These are phyloP conservation scores for Tricholoma saponaceum DNA, from an alignment of 768 basidiomycete species.

Conservation along the genomic window DNA sequence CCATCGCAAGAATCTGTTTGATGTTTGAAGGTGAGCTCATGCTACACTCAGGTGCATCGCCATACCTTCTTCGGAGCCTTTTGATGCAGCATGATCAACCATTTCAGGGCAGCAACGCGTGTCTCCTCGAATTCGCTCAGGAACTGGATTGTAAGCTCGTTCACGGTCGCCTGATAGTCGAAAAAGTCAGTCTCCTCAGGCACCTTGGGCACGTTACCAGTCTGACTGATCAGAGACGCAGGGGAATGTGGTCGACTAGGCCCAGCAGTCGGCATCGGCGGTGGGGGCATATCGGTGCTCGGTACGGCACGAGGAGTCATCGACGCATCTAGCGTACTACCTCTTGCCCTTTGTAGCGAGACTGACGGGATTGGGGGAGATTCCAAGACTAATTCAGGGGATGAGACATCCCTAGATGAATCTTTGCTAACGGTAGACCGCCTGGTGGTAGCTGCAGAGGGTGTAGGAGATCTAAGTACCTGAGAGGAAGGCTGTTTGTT, in stretches of 20 bases:
- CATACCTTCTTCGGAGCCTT: constrained; percentile 92
- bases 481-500: constrained; percentile 32
- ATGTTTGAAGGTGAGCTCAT: not conserved
- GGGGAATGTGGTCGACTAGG: constrained; percentile 65
- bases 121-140: constrained; percentile 97
- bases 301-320: constrained; percentile 31
- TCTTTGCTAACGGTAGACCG: constrained; percentile 45
- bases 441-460: constrained; percentile 42
- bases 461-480: constrained; percentile 54
- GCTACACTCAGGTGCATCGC: not conserved
- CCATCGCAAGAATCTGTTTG: constrained; percentile 84
- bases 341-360: constrained; percentile 21
- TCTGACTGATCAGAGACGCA: constrained; percentile 41
- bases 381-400: constrained; percentile 40
- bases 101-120: constrained; percentile 90
- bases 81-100: constrained; percentile 98
- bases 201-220: constrained; percentile 29
- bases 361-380: constrained; percentile 17
- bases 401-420: constrained; percentile 41
- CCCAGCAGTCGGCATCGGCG: constrained; percentile 17
- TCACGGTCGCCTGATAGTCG: constrained; percentile 91
- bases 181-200: constrained; percentile 67
- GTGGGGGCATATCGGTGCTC: constrained; percentile 27
- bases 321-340: constrained; percentile 33
- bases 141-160: constrained; percentile 89